Percentiles rank a stretch among this genome's conserved stretches.
Evolutionary conservation across 2,329 filamentous ascomycete species (phyloP).

Genomic region (Paecilomyces formosus): DNA sequence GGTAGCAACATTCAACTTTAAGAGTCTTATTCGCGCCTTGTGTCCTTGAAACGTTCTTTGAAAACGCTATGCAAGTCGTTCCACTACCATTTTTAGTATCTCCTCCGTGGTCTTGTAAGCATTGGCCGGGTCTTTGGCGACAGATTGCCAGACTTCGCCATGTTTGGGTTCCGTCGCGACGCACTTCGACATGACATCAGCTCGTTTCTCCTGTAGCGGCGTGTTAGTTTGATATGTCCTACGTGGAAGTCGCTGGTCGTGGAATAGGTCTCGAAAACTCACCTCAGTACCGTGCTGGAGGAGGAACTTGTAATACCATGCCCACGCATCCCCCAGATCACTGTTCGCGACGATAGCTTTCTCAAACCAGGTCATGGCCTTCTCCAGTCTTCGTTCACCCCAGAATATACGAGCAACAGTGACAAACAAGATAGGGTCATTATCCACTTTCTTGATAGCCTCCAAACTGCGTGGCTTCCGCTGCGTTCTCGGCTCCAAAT

Average conservation of each 20-base stretch:
- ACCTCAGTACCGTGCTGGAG: conserved; percentile 80
- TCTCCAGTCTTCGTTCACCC: conserved; percentile 84
- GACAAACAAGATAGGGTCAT: conserved; percentile 80
- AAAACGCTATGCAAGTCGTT: conserved; percentile 16
- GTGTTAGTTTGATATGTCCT: conserved; percentile 5
- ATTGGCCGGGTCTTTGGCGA: conserved; percentile 81
- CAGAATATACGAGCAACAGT: conserved; percentile 94
- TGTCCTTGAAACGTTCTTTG: neutral
- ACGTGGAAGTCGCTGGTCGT: conserved; percentile 3
- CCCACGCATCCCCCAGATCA: conserved; percentile 89
- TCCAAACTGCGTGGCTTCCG: conserved; percentile 86
- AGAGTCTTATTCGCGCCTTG: too few relatives aligned
- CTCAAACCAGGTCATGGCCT: conserved; percentile 95
- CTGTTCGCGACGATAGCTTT: conserved; percentile 84
- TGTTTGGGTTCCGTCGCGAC: conserved; percentile 79
- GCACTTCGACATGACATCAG: conserved; percentile 75
- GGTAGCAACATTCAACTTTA: too few relatives aligned
- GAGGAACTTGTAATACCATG: conserved; percentile 95
- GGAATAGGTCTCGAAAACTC: conserved; percentile 16
- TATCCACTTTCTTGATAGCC: conserved; percentile 95
- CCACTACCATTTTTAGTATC: conserved; percentile 70
- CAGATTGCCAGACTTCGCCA: conserved; percentile 81
- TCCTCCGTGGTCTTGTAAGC: conserved; percentile 69
- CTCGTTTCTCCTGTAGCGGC: conserved; percentile 63
- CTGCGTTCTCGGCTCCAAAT: conserved; percentile 84